Conservation (phyloP, 2,329 filamentous ascomycete species). For the Chaetomiaceae sp. region DNA sequence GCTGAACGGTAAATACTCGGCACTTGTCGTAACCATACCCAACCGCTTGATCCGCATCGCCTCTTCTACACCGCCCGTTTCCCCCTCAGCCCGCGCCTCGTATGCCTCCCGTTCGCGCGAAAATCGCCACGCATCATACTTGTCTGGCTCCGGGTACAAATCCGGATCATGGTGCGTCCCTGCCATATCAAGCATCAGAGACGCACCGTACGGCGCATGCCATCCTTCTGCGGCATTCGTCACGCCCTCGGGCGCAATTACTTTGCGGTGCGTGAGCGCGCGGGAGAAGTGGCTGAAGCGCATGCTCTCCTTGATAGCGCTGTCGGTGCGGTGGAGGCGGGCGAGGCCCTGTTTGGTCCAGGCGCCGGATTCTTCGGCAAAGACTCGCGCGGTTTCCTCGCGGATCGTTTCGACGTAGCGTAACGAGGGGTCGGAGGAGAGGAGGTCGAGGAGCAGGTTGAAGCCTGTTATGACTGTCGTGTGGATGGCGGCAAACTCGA, state of each 20-base stretch:
- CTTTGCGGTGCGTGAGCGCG: slow-evolving; percentile 45
- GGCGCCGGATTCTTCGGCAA: slow-evolving; percentile 32
- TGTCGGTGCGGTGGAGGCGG: slow-evolving; percentile 45
- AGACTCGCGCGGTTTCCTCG: slow-evolving; percentile 38
- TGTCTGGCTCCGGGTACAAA: slow-evolving; percentile 38
- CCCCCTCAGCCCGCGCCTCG: slow-evolving; percentile 28
- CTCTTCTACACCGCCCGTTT: slow-evolving; percentile 30
- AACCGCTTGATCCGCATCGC: slow-evolving; percentile 37
- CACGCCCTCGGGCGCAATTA: slow-evolving; percentile 37
- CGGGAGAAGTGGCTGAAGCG: slow-evolving; percentile 44
- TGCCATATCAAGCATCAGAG: slow-evolving; percentile 41
- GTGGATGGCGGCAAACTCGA: slow-evolving; percentile 57
- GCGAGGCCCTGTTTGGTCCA: slow-evolving; percentile 46
- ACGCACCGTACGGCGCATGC: slow-evolving; percentile 41
- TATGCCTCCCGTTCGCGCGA: slow-evolving; percentile 39
- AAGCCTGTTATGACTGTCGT: slow-evolving; percentile 52
- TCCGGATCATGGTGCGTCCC: slow-evolving; percentile 45
- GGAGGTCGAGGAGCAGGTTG: slow-evolving; percentile 44
- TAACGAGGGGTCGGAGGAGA: slow-evolving; percentile 36
- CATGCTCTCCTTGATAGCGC: slow-evolving; percentile 51
- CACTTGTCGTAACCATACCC: slow-evolving; percentile 51
- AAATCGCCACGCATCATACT: slow-evolving; percentile 49
- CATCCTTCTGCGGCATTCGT: slow-evolving; percentile 40
- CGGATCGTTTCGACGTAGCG: slow-evolving; percentile 38
- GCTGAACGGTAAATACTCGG: slow-evolving; percentile 50